phyloP scores from a whole-genome alignment of 495 filamentous ascomycete species.

The Aspergillus avenaceus region DNA sequence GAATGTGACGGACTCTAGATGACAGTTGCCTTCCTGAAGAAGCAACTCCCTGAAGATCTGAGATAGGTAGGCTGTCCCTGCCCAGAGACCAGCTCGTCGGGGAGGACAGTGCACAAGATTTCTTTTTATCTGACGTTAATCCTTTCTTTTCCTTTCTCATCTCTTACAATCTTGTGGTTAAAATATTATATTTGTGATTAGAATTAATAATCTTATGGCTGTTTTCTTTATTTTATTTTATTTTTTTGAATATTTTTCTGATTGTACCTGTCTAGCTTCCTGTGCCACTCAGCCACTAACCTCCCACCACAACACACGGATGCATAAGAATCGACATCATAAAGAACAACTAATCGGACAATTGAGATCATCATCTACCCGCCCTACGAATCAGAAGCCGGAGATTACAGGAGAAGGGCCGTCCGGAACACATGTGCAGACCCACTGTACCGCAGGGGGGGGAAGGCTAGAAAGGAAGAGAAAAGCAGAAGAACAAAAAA shows the following conservation, averaged over 20 bases:
- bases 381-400: conserved; percentile 25
- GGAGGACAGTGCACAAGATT: background rate
- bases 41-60: background rate
- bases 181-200: no score
- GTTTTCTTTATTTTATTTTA: no score
- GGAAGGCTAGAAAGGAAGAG: background rate
- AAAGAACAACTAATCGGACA: conserved; percentile 21
- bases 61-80: background rate
- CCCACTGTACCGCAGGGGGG: conserved; percentile 11
- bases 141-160: background rate
- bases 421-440: conserved; percentile 21
- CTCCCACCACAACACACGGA: background rate
- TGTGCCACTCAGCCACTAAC: background rate
- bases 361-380: conserved; percentile 24
- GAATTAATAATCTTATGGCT: no score
- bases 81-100: background rate
- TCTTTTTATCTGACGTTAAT: background rate
- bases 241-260: no score
- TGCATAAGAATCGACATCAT: conserved; percentile 16
- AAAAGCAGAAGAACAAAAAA: conserved; percentile 9
- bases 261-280: no score
- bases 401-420: conserved; percentile 22
- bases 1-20: background rate
- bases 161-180: background rate
- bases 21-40: background rate